Percentiles rank a stretch among this genome's conserved stretches.
These are phyloP conservation scores for Inga laurina DNA, from an alignment of 306 rosid species.

Conservation along the genomic window DNA sequence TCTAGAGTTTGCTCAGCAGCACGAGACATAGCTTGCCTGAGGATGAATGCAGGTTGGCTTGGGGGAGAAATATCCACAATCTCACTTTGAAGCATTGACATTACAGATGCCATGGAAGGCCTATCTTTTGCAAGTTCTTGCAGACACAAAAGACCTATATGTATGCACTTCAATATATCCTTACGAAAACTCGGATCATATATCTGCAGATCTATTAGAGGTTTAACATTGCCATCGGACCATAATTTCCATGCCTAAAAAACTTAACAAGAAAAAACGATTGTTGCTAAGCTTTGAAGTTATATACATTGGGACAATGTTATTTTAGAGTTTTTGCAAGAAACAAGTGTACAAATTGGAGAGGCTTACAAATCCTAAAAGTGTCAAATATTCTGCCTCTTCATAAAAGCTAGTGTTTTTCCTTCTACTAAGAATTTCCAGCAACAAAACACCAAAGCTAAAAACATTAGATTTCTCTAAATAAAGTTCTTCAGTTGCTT, in stretches of 20 bases:
- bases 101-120: too few species aligned
- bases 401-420: constrained; percentile 1
- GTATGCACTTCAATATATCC: constrained; percentile 31
- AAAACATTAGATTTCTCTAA: not conserved
- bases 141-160: not conserved
- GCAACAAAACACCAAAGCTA: not conserved
- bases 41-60: too few species aligned
- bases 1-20: not conserved
- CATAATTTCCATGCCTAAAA: constrained; percentile 41
- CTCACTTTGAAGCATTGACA: too few species aligned
- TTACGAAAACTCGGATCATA: not conserved
- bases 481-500: not conserved
- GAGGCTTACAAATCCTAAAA: constrained; percentile 1
- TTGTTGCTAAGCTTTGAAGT: not conserved
- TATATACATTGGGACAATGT: not conserved
- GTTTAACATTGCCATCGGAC: constrained; percentile 1
- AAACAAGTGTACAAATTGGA: not conserved
- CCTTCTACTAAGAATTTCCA: not conserved
- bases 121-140: too few species aligned
- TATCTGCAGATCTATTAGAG: constrained; percentile 30
- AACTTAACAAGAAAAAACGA: not conserved
- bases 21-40: not conserved
- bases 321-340: not conserved
- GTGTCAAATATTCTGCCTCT: not conserved
- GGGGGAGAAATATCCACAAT: too few species aligned